Evolutionary conservation across 768 basidiomycete species (phyloP).

Genomic region (Holtermannia corniformis): DNA sequence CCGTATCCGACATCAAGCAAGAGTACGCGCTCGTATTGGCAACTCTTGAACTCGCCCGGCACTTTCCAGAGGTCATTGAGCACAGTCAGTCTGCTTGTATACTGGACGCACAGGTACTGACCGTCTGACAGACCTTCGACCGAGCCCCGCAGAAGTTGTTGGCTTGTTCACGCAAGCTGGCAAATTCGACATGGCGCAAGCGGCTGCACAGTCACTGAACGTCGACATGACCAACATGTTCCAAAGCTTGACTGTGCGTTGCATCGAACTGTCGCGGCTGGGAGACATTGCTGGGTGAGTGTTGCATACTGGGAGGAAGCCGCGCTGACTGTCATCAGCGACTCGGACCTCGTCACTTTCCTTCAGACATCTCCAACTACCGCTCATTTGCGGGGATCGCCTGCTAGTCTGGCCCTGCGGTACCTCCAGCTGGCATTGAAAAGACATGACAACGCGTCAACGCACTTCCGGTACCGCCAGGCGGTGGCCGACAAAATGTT

Average conservation of each 20-base stretch:
- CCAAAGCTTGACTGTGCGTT: slow-evolving; percentile 63
- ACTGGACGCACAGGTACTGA: not conserved
- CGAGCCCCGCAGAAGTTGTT: slow-evolving; percentile 51
- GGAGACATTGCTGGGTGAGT: slow-evolving; percentile 42
- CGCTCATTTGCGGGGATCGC: slow-evolving; percentile 71
- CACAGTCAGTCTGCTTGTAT: slow-evolving; percentile 50
- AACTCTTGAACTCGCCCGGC: slow-evolving; percentile 61
- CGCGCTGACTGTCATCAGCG: slow-evolving; percentile 43
- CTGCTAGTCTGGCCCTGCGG: slow-evolving; percentile 73
- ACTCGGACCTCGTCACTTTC: slow-evolving; percentile 63
- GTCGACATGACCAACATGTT: slow-evolving; percentile 86
- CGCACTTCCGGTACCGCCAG: slow-evolving; percentile 67
- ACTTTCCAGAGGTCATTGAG: slow-evolving; percentile 51
- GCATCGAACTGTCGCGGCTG: slow-evolving; percentile 55
- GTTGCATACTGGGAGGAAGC: slow-evolving; percentile 25
- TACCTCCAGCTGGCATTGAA: slow-evolving; percentile 73
- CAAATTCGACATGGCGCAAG: slow-evolving; percentile 68
- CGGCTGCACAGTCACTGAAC: slow-evolving; percentile 61
- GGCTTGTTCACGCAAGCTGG: slow-evolving; percentile 67
- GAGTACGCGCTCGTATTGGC: slow-evolving; percentile 61
- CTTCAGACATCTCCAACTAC: slow-evolving; percentile 46
- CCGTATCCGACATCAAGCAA: slow-evolving; percentile 52
- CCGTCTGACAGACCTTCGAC: slow-evolving; percentile 14
- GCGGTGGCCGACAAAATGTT: slow-evolving; percentile 67
- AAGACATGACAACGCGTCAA: slow-evolving; percentile 62